phyloP scores from a whole-genome alignment of 768 basidiomycete genomes.

The Xanthoconium stramineum region DNA sequence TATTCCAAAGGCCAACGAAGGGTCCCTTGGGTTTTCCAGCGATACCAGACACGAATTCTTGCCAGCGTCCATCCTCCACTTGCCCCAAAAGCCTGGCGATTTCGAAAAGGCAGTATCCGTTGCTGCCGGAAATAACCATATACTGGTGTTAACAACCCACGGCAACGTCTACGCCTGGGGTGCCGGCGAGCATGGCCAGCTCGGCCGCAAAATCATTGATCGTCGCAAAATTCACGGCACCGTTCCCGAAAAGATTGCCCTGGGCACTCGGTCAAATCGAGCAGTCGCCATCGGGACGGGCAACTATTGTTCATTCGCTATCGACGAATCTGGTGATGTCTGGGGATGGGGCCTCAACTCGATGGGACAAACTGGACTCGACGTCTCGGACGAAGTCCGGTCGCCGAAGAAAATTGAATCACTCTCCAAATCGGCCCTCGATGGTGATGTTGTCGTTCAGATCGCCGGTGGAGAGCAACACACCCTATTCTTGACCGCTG shows the following conservation, averaged over 20 bases:
- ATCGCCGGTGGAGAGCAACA: conserved; percentile 88
- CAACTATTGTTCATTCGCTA: conserved; percentile 84
- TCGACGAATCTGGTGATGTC: conserved; percentile 77
- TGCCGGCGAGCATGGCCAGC: conserved; percentile 84
- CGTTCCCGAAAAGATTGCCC: conserved; percentile 77
- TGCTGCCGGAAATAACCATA: conserved; percentile 83
- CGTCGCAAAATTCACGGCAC: conserved; percentile 89
- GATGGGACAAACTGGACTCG: conserved; percentile 78
- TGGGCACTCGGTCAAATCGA: conserved; percentile 64
- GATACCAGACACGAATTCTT: conserved; percentile 64
- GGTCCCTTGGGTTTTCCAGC: conserved; percentile 79
- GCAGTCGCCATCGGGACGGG: conserved; percentile 77
- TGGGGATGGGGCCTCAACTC: conserved; percentile 97
- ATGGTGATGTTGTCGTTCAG: conserved; percentile 60
- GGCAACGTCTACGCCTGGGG: conserved; percentile 90
- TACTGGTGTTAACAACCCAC: conserved; percentile 83
- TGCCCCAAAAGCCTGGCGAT: conserved; percentile 60
- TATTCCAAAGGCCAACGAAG: conserved; percentile 60
- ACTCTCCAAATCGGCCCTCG: conserved; percentile 59
- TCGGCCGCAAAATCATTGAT: conserved; percentile 87
- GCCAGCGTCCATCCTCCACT: conserved; percentile 57
- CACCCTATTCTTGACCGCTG: conserved; percentile 80
- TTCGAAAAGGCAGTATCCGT: conserved; percentile 70
- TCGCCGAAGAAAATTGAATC: conserved; percentile 62
- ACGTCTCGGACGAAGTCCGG: conserved; percentile 49